These are phyloP conservation scores for Zygotorulaspora sp. DNA, from an alignment of 805 yeast genomes.

Conservation along the genomic window DNA sequence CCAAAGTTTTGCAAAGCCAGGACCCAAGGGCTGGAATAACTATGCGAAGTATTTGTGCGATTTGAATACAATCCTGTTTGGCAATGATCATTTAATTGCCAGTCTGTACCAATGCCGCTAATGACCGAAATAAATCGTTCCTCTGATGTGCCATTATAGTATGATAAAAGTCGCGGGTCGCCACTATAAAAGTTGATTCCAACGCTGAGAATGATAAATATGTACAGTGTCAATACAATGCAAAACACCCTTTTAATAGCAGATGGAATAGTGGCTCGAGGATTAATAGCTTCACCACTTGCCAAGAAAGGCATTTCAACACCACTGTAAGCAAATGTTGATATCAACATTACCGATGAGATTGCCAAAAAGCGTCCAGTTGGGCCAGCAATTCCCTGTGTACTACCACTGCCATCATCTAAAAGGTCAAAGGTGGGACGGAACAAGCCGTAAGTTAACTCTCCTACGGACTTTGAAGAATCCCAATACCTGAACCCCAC, in stretches of 20 bases:
- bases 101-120: constrained; percentile 33
- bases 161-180: constrained; percentile 65
- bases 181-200: constrained; percentile 73
- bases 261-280: constrained; percentile 68
- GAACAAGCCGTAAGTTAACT: constrained; percentile 63
- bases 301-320: constrained; percentile 80
- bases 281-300: constrained; percentile 81
- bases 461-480: constrained; percentile 36
- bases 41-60: constrained; percentile 42
- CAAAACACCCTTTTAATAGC: constrained; percentile 74
- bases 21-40: constrained; percentile 53
- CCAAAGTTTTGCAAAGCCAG: constrained; percentile 52
- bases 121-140: constrained; percentile 15
- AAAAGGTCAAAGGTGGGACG: constrained; percentile 64
- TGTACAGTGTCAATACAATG: constrained; percentile 60
- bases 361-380: constrained; percentile 59
- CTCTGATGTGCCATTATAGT: constrained; percentile 30
- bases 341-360: constrained; percentile 55
- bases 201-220: constrained; percentile 62
- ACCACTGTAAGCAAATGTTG: constrained; percentile 75
- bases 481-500: constrained; percentile 76
- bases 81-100: constrained; percentile 63
- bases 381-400: constrained; percentile 55
- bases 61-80: constrained; percentile 65
- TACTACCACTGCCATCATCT: constrained; percentile 55